These are phyloP conservation scores for Fusarium fracticaudum DNA, from an alignment of 2,329 filamentous ascomycete species.

Conservation along the genomic window DNA sequence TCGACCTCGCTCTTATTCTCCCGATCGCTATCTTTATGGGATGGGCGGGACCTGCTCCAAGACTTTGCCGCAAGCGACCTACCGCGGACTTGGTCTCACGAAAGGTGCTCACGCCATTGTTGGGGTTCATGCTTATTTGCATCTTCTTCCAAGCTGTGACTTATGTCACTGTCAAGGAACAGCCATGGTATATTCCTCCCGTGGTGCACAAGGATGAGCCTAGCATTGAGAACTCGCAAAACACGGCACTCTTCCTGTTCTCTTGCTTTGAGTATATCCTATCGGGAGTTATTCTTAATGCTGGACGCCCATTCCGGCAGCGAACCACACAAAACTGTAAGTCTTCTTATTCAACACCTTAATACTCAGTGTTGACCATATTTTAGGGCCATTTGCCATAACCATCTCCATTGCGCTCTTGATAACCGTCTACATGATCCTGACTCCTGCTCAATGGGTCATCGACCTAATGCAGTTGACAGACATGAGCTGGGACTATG, in stretches of 20 bases:
- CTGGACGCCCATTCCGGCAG: conserved; percentile 90
- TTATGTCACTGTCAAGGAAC: conserved; percentile 78
- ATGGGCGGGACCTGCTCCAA: conserved; percentile 86
- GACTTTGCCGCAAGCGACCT: conserved; percentile 83
- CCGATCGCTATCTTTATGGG: conserved; percentile 99
- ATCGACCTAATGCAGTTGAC: conserved; percentile 86
- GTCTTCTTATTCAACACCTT: conserved; percentile 37
- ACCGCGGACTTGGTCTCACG: conserved; percentile 91
- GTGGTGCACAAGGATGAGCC: conserved; percentile 79
- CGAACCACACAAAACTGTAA: conserved; percentile 81
- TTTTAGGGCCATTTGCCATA: conserved; percentile 80
- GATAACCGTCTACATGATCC: conserved; percentile 82
- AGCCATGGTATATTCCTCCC: conserved; percentile 89
- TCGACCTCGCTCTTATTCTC: conserved; percentile 90
- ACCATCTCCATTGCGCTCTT: conserved; percentile 76
- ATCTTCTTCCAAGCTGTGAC: conserved; percentile 79
- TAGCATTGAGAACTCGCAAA: conserved; percentile 91
- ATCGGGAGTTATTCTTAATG: conserved; percentile 86
- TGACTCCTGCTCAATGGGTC: conserved; percentile 76
- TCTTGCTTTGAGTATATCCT: conserved; percentile 97
- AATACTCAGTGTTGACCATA: background rate
- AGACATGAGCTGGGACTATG: conserved; percentile 76
- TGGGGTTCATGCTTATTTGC: conserved; percentile 88
- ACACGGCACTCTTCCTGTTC: conserved; percentile 87
- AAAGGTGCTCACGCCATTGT: conserved; percentile 88